A percentile compares a stretch with the other conserved stretches of the same genome.
phyloP scores from a whole-genome alignment of 176 grass and related monocot species.

The Oryza australiensis region DNA sequence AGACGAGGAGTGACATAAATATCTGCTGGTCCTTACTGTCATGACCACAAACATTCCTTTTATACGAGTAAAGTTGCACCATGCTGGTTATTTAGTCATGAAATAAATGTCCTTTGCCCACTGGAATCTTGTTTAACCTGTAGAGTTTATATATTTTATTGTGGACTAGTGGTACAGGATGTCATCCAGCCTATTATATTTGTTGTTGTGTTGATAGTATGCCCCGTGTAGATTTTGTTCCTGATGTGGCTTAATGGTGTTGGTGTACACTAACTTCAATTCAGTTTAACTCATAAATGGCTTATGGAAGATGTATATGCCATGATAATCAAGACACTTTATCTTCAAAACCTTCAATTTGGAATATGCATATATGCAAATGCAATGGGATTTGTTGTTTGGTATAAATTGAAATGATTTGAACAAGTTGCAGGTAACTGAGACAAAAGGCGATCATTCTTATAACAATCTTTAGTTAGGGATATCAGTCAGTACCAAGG shows the following conservation, averaged over 20 bases:
- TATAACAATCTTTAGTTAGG: background rate
- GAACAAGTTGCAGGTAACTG: background rate
- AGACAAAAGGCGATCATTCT: background rate
- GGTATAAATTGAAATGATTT: background rate
- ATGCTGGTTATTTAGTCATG: background rate
- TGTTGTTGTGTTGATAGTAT: constrained; percentile 1
- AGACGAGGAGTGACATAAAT: background rate
- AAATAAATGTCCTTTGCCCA: background rate
- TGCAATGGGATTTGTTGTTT: background rate
- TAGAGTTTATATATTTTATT: background rate
- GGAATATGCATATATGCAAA: background rate
- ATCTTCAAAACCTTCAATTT: background rate
- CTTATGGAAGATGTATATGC: no score
- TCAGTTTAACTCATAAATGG: background rate
- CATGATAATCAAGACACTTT: background rate
- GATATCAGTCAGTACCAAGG: background rate
- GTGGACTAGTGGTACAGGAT: background rate
- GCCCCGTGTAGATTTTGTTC: background rate
- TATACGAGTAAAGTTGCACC: background rate
- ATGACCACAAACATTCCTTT: background rate
- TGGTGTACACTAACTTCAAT: background rate
- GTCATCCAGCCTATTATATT: background rate
- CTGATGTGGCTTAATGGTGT: background rate
- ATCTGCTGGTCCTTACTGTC: background rate
- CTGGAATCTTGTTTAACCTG: constrained; percentile 4